Percentiles rank a stretch among this genome's conserved stretches.
These are phyloP conservation scores for Exophiala phaeomuriformis DNA, from an alignment of 2,329 filamentous ascomycete species.

Conservation along the genomic window DNA sequence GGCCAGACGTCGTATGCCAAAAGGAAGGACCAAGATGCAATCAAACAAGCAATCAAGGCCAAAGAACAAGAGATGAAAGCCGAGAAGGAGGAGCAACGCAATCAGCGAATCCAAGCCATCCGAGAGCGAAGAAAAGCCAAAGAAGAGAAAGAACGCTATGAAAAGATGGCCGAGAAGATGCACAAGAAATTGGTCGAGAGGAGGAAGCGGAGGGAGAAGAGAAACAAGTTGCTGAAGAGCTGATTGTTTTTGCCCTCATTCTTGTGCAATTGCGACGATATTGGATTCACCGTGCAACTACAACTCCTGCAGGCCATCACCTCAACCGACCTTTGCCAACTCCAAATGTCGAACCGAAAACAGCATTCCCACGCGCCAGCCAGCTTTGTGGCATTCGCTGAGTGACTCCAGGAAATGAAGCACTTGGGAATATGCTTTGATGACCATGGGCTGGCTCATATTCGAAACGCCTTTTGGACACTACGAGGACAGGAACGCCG, in stretches of 20 bases:
- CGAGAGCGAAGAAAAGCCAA: constrained; percentile 81
- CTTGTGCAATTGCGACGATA: background rate
- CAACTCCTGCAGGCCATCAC: background rate
- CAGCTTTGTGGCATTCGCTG: too few species aligned
- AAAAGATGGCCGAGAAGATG: constrained; percentile 96
- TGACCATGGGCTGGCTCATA: too few species aligned
- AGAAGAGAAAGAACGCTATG: constrained; percentile 86
- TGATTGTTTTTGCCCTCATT: constrained; percentile 6
- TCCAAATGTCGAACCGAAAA: too few species aligned
- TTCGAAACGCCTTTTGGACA: too few species aligned
- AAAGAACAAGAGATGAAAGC: constrained; percentile 94
- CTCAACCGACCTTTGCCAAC: background rate
- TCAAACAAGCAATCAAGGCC: constrained; percentile 71
- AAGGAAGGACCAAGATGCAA: constrained; percentile 62
- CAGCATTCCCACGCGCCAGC: too few species aligned
- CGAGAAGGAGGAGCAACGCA: constrained; percentile 79
- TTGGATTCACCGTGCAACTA: background rate
- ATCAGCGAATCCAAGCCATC: constrained; percentile 71
- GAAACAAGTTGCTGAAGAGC: constrained; percentile 44
- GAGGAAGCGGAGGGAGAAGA: constrained; percentile 90
- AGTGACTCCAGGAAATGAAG: too few species aligned
- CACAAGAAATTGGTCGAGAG: constrained; percentile 90
- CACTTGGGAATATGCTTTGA: too few species aligned
- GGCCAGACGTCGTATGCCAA: constrained; percentile 74
- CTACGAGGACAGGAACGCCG: too few species aligned